phyloP scores from a whole-genome alignment of 2,329 filamentous ascomycete species.

The Septoria linicola region DNA sequence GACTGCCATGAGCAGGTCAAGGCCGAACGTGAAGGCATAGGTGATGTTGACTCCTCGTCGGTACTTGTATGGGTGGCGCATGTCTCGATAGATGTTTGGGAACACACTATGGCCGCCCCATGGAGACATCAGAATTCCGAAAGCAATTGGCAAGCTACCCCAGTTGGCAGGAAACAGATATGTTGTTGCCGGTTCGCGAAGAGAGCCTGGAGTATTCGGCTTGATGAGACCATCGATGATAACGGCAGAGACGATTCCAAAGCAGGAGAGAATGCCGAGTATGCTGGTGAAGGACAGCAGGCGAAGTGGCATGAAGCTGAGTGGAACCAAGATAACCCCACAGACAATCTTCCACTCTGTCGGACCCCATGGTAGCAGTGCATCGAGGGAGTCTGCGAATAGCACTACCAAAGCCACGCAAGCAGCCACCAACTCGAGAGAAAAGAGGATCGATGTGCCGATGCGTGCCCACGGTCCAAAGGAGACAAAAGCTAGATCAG shows the following conservation, averaged over 20 bases:
- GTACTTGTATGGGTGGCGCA: slow-evolving; percentile 82
- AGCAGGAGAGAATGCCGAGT: slow-evolving; percentile 85
- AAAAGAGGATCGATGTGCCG: slow-evolving; percentile 81
- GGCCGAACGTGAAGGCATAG: slow-evolving; percentile 77
- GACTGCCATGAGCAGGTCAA: slow-evolving; percentile 79
- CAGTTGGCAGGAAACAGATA: slow-evolving; percentile 83
- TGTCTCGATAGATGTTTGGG: slow-evolving; percentile 78
- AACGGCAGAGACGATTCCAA: slow-evolving; percentile 82
- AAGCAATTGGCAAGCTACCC: slow-evolving; percentile 80
- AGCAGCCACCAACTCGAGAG: slow-evolving; percentile 79
- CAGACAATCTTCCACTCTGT: slow-evolving; percentile 83
- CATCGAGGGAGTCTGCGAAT: slow-evolving; percentile 88
- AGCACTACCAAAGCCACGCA: slow-evolving; percentile 87
- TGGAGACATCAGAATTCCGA: slow-evolving; percentile 83
- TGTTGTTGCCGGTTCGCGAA: slow-evolving; percentile 75
- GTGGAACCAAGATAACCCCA: slow-evolving; percentile 71
- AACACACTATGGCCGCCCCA: slow-evolving; percentile 75
- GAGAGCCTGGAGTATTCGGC: slow-evolving; percentile 72
- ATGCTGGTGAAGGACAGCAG: slow-evolving; percentile 87
- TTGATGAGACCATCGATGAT: slow-evolving; percentile 86
- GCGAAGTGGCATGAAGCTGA: slow-evolving; percentile 81
- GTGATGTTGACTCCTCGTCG: slow-evolving; percentile 71
- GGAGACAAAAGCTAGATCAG: slow-evolving; percentile 86
- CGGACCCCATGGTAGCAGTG: slow-evolving; percentile 70
- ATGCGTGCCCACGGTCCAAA: slow-evolving; percentile 81